Conservation (phyloP, 108 stramenopile species). For the Cylindrotheca closterium region DNA sequence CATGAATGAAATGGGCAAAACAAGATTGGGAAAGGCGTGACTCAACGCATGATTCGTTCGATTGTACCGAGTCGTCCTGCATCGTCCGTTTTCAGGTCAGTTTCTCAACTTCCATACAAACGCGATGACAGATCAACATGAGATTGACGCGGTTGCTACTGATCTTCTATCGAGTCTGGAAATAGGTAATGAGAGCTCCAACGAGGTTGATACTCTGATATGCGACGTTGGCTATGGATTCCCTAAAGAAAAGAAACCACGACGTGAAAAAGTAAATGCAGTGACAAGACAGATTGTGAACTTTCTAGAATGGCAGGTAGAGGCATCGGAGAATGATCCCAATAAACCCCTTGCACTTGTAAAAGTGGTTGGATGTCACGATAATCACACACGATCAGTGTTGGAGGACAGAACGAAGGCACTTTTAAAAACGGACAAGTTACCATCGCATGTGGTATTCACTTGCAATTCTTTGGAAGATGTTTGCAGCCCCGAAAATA, state of each 20-base stretch:
- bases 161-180: background rate
- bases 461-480: conserved; percentile 36
- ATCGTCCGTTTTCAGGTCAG: too few species aligned
- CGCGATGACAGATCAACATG: too few species aligned
- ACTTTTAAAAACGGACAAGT: conserved; percentile 3
- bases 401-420: conserved; percentile 39
- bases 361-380: conserved; percentile 33
- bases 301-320: conserved; percentile 65
- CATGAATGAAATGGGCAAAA: background rate
- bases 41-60: background rate
- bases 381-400: conserved; percentile 27
- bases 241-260: conserved; percentile 67
- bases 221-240: conserved; percentile 85
- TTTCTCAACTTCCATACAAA: too few species aligned
- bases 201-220: conserved; percentile 29
- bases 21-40: too few species aligned
- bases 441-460: conserved; percentile 27
- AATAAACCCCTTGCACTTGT: conserved; percentile 2
- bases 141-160: background rate
- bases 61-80: background rate
- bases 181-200: background rate
- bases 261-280: conserved; percentile 69
- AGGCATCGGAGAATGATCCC: conserved; percentile 11
- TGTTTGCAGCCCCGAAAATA: conserved; percentile 10
- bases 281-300: conserved; percentile 67